Evolutionary conservation across 441 rosid genomes (phyloP), one percentile per base, ranked within the genome.

Genomic region (Populus tomentosa): DNA sequence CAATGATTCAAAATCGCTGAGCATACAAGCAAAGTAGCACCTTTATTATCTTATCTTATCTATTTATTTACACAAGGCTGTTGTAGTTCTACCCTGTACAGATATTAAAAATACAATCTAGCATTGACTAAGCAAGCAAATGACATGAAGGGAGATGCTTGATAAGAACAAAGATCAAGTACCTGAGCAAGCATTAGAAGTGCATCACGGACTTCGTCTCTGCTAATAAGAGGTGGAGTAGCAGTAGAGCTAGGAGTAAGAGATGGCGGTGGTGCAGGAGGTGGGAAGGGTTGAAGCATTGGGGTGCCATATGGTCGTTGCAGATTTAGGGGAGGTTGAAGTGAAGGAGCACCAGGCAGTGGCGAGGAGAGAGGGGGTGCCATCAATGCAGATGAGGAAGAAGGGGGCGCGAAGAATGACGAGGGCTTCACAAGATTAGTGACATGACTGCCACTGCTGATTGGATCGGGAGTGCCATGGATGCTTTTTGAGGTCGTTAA

Each of bases 241-340:
- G 84, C 69, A 64, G 83, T 36, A 36, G 86, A 77, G 67, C 65
- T 75, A 36, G 92, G 92, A 64, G 91, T 84, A 28, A 91, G 88
- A 76, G 93, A 88, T 30, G 87, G 86, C 14, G 95, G 91, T 75
- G 93, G 92, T 68, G 79, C 76, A 21, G 93, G 93, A 36, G 95
- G 95, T 50, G 93, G 93, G 77, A 91, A 90, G 42, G 93, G 93
- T 77, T 91, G 91, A 82, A 88, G 93, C 87, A 91, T 30, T 56
- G 92, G 92, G 61, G 89, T 80, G 63, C 93, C 92, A 74, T 88
- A 85, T 13, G 90, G 89, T 28, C 90, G 90, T 78, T 85, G 91
- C 84, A 85, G 77, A 82, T 79, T 88, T 78, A 88, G 38, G 71
- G 93, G 85, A 75, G 88, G 85, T 67, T 85, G 85, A 67, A 84